phyloP scores from a whole-genome alignment of 306 rosid genomes.

The Coriaria nepalensis region DNA sequence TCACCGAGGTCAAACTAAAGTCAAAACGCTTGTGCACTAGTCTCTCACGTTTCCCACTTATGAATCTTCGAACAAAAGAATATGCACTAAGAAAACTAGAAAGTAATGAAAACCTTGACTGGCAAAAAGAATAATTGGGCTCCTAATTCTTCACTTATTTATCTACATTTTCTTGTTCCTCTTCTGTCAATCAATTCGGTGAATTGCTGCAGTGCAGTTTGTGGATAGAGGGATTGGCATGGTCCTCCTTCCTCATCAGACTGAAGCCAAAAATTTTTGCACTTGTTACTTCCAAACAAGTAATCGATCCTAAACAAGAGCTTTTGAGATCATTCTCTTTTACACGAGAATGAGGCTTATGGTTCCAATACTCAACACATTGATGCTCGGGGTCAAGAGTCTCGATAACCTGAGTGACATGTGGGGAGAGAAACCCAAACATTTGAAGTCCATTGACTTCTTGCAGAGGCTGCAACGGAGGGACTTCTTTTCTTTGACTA shows the following conservation, averaged over 20 bases:
- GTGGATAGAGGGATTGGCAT: slow-evolving; percentile 7
- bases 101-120: too few relatives aligned
- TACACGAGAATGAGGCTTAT: slow-evolving; percentile 20
- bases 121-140: too few relatives aligned
- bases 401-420: slow-evolving; percentile 60
- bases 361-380: slow-evolving; percentile 70
- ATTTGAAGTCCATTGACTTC: slow-evolving; percentile 49
- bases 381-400: slow-evolving; percentile 55
- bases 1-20: too few relatives aligned
- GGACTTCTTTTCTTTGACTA: slow-evolving; percentile 27
- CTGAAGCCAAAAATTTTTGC: slow-evolving; percentile 32
- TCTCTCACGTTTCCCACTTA: too few relatives aligned
- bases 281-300: slow-evolving; percentile 17
- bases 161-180: too few relatives aligned
- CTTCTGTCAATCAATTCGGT: too few relatives aligned
- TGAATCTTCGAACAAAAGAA: too few relatives aligned
- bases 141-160: too few relatives aligned
- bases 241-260: slow-evolving; percentile 23
- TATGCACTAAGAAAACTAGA: too few relatives aligned
- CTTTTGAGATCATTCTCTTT: slow-evolving; percentile 13
- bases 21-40: too few relatives aligned
- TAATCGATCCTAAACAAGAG: slow-evolving; percentile 19
- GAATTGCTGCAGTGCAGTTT: too few relatives aligned
- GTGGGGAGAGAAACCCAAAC: slow-evolving; percentile 69
- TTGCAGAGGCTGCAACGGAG: slow-evolving; percentile 31